Conservation (phyloP, 169 alveolate genomes). For the Plasmodium cynomolgi region DNA sequence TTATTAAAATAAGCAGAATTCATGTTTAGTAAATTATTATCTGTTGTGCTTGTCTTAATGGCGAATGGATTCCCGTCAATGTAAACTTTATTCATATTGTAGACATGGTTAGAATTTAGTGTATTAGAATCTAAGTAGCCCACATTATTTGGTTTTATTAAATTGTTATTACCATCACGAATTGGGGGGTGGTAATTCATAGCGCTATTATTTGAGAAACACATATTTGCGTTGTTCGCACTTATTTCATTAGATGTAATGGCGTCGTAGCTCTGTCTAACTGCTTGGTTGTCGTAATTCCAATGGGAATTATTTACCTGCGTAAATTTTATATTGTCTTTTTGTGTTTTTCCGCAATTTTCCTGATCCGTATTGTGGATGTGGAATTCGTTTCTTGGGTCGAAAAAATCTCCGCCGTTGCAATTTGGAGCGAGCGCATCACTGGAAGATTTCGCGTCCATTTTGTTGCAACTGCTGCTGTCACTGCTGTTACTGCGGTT, state of each 20-base stretch:
- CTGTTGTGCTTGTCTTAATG: slow-evolving; percentile 22
- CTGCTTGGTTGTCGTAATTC: slow-evolving; percentile 17
- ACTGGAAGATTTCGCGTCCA: neutral
- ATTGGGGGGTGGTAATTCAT: slow-evolving; percentile 28
- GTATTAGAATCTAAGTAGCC: slow-evolving; percentile 35
- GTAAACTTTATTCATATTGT: slow-evolving; percentile 9
- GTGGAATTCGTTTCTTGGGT: slow-evolving; percentile 10
- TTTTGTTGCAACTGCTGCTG: neutral
- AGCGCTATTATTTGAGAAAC: slow-evolving; percentile 4
- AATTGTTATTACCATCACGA: slow-evolving; percentile 9
- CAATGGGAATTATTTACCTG: slow-evolving; percentile 12
- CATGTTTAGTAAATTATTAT: slow-evolving; percentile 22
- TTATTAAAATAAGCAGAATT: slow-evolving; percentile 19
- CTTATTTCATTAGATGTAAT: slow-evolving; percentile 5
- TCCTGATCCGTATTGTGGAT: slow-evolving; percentile 9
- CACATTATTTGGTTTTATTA: slow-evolving; percentile 19
- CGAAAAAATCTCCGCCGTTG: slow-evolving; percentile 5
- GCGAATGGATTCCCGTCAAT: slow-evolving; percentile 27
- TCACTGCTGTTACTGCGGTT: neutral
- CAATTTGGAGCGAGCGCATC: slow-evolving; percentile 11
- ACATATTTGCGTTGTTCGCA: slow-evolving; percentile 18
- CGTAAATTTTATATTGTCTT: slow-evolving; percentile 21
- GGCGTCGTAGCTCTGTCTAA: slow-evolving; percentile 15
- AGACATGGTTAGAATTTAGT: slow-evolving; percentile 30
- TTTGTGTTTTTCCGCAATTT: slow-evolving; percentile 12